These are phyloP conservation scores for Wickerhamomyces tratensis DNA, from an alignment of 805 yeast genomes.

Conservation along the genomic window DNA sequence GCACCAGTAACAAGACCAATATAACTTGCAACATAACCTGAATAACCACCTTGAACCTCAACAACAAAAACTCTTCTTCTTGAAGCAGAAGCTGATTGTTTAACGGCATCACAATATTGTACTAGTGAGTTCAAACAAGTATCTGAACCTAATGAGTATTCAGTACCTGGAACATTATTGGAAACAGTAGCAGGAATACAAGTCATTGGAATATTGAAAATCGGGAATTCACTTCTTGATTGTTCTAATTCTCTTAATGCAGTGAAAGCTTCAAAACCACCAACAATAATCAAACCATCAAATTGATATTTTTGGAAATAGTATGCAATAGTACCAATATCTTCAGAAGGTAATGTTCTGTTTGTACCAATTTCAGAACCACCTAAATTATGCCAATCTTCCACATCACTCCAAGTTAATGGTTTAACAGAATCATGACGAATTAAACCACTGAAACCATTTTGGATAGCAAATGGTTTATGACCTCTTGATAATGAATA, in stretches of 20 bases:
- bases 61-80: constrained; percentile 74
- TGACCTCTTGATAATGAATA: constrained; percentile 74
- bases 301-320: constrained; percentile 58
- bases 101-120: constrained; percentile 69
- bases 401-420: constrained; percentile 59
- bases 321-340: constrained; percentile 64
- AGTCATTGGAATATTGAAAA: constrained; percentile 70
- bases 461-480: constrained; percentile 57
- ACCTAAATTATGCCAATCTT: constrained; percentile 65
- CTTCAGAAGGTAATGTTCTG: constrained; percentile 54
- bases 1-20: constrained; percentile 67
- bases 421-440: constrained; percentile 51
- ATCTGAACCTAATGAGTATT: constrained; percentile 67
- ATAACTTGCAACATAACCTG: constrained; percentile 67
- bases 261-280: constrained; percentile 77
- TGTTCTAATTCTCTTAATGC: constrained; percentile 57
- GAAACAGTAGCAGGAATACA: constrained; percentile 74
- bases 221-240: constrained; percentile 54
- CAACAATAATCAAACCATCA: constrained; percentile 65
- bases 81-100: constrained; percentile 71
- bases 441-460: constrained; percentile 67
- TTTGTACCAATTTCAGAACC: constrained; percentile 82
- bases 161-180: constrained; percentile 76
- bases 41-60: constrained; percentile 81
- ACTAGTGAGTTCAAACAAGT: constrained; percentile 66